Base-by-base conservation (phyloP, 768 basidiomycete species). In the Serendipita sp. region DNA sequence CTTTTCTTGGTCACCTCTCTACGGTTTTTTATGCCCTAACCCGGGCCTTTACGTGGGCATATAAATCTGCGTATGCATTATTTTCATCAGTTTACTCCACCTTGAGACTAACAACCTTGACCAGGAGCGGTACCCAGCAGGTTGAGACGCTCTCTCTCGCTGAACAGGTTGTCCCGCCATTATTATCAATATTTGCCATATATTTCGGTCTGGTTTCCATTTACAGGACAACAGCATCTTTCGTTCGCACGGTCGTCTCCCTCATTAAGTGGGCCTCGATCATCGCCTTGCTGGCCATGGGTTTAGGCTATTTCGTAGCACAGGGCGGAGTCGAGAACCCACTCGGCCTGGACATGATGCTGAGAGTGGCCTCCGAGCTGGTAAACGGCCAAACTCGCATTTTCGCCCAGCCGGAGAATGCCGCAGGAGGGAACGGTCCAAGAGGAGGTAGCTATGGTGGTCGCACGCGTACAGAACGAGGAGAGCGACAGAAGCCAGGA, bases 181-280 rank as follows among this genome's bases (percentile, higher is more conserved):
- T 90, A 70, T 81, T 91, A 69, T 85, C 81, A 65, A 72, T 91
- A 34, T 72, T 90, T 62, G 78, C 80, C 3, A 84, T 87, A 18
- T 91, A 91, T 73, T 78, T 89, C 66, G 86, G 87, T 2, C 76
- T 91, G n/a, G 66, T 84, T 45, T 87, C 83, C 71, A 73, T 89
- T 62, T 89, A 89, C 74, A 85, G 87, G 66, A 90, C 89, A 3
- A 84, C 88, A 11, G 79, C 78, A 27, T 90, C 86, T 84, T 77
- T 86, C 69, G 73, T 90, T 67, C 80, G 86, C 66, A 81, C 81
- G 37, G 75, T 74, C 31, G 72, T 88, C 67, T 88, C 81, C 78
- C 79, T 88, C 69, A 71, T 87, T 69, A 91, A 91, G 73, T 91
- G 88, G 88, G 85, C 84, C 27, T 74, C 76, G 10, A 74, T 91